Base-by-base conservation (phyloP, 129 eudicot genomes). In the Flaveria sonorensis region DNA sequence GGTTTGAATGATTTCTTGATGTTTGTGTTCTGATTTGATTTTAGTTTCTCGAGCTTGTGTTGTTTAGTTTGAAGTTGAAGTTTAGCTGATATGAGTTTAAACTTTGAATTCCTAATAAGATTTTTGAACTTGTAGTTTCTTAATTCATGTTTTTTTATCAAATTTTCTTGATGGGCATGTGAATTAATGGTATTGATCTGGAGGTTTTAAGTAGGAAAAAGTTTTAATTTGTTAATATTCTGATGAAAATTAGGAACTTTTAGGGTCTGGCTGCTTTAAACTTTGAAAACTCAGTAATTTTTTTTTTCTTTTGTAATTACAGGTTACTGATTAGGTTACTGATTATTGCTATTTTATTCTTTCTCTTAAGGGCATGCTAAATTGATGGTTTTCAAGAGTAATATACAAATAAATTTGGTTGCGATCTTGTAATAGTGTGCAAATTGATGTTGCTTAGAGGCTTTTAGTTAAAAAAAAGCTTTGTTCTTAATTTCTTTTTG, bases 1-100 rank as follows among this genome's bases (percentile, higher is more conserved):
- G 79, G 79, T 72, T 73, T 64, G 68, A 7, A 56, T 10, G 20
- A n/a, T 73, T 39, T 64, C 36, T 53, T 80, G 18, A 52, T 80
- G 57, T 50, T 24, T 39, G 50, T 72, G 70, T 26, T 28, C 6
- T 72, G 78, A 79, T 64, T 63, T 40, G 23, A 16, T 77, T 30
- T 7, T 53, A 21, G 6, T 52, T 39, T 66, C 73, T 66, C 20
- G 73, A 65, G 26, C 42, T 52, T 66, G 66, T 30, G 42, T 40
- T 66, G 18, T 36, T 50, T 52, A 16, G 62, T 9, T 40, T 11
- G 19, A 65, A 32, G 64, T 52, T 51, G 24, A 65, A 20, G 64
- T 50, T 50, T 61, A 26, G n/a, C 13, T 70, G 76, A 78, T 47
- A 15, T 69, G 76, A 69, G 48, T 57, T 78, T 62, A 48, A 72